Conservation (phyloP, 345 rosid genomes). For the Lumnitzera racemosa region DNA sequence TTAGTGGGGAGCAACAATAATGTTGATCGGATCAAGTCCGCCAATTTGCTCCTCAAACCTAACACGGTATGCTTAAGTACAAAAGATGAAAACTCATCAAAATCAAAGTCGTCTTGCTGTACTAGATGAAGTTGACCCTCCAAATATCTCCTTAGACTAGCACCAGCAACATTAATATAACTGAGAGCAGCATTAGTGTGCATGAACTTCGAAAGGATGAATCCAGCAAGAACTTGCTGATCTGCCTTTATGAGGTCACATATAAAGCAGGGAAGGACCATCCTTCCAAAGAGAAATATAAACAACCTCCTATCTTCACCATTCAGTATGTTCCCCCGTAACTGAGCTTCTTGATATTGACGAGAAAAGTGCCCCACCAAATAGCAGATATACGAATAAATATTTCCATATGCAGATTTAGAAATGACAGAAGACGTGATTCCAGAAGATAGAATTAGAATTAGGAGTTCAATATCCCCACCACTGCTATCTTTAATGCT, state of each 20-base stretch:
- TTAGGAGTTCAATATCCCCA: slow-evolving; percentile 47
- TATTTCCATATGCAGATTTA: slow-evolving; percentile 31
- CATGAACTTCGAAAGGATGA: slow-evolving; percentile 66
- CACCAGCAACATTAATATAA: slow-evolving; percentile 57
- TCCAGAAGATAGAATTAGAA: slow-evolving; percentile 58
- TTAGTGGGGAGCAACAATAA: neutral
- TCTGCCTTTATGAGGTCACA: slow-evolving; percentile 67
- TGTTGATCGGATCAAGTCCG: slow-evolving; percentile 42
- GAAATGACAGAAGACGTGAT: slow-evolving; percentile 39
- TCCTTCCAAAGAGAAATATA: slow-evolving; percentile 35
- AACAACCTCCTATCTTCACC: slow-evolving; percentile 14
- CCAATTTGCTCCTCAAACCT: slow-evolving; percentile 34
- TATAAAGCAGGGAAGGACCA: slow-evolving; percentile 60
- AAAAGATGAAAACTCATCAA: slow-evolving; percentile 17
- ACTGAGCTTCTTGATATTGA: slow-evolving; percentile 50
- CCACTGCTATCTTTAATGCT: slow-evolving; percentile 36
- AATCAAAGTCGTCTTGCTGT: slow-evolving; percentile 20
- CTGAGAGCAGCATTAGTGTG: slow-evolving; percentile 65
- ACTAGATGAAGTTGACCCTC: slow-evolving; percentile 43
- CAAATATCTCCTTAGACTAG: slow-evolving; percentile 55
- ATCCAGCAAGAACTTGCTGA: slow-evolving; percentile 74
- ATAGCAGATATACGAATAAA: slow-evolving; percentile 66
- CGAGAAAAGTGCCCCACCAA: slow-evolving; percentile 59
- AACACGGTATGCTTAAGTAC: slow-evolving; percentile 37
- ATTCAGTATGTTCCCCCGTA: slow-evolving; percentile 14